Percentiles rank a stretch among this genome's conserved stretches.
phyloP scores from a whole-genome alignment of 2,329 filamentous ascomycete genomes.

The Ascochyta clinopodiicola region DNA sequence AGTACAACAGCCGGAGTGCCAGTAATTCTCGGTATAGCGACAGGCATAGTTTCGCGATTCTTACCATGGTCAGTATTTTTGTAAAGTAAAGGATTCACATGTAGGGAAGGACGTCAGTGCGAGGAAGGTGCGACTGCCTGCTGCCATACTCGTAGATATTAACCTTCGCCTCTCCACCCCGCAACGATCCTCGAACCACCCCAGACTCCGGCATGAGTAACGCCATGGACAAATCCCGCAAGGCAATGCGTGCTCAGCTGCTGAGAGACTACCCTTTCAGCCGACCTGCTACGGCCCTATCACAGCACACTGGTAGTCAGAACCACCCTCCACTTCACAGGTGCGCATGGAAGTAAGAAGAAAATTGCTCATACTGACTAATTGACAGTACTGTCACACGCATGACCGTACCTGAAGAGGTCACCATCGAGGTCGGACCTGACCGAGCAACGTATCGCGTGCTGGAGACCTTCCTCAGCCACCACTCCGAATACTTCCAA shows the following conservation, averaged over 20 bases:
- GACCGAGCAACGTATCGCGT: constrained; percentile 10
- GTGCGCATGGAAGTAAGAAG: neutral
- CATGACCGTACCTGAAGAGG: neutral
- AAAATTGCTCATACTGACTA: neutral
- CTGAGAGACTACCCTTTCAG: neutral
- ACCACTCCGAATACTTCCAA: constrained; percentile 23
- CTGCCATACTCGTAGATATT: neutral
- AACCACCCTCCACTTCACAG: constrained; percentile 10
- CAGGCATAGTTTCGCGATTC: no score
- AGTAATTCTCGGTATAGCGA: no score
- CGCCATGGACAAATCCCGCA: neutral
- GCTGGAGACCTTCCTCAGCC: constrained; percentile 14
- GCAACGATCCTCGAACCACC: neutral
- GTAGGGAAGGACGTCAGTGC: neutral
- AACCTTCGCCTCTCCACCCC: neutral
- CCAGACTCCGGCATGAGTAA: neutral
- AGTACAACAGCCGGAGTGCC: no score
- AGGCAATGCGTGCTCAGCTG: constrained; percentile 6
- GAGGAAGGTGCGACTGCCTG: neutral
- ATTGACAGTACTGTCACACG: neutral
- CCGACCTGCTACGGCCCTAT: constrained; percentile 4
- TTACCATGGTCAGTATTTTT: no score
- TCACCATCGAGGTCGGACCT: constrained; percentile 18
- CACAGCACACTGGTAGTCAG: neutral
- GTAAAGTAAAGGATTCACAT: no score